Conservation (phyloP, 176 grass and related monocot genomes). For the Alloteropsis semialata region DNA sequence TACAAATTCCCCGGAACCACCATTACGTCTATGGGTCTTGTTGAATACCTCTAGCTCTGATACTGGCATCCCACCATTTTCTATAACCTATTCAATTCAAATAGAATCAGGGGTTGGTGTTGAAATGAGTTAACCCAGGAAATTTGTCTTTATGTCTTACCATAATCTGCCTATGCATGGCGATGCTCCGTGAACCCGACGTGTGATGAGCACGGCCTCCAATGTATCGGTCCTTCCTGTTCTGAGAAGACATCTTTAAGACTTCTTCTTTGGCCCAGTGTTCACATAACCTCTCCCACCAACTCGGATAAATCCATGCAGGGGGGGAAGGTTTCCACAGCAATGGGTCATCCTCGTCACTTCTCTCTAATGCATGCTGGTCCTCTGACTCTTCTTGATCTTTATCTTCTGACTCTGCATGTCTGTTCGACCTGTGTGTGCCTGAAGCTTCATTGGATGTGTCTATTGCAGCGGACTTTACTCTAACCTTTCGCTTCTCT, state of each 20-base stretch:
- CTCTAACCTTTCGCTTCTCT: constrained; percentile 39
- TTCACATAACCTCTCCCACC: constrained; percentile 40
- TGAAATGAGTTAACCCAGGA: constrained; percentile 11
- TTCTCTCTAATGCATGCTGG: constrained; percentile 8
- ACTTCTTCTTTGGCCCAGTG: constrained; percentile 42
- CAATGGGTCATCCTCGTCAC: constrained; percentile 19
- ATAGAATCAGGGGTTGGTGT: background rate
- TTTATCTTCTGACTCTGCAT: constrained; percentile 3
- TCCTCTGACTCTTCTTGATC: constrained; percentile 23
- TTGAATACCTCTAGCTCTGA: constrained; percentile 41
- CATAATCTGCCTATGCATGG: constrained; percentile 37
- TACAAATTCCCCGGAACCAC: constrained; percentile 31
- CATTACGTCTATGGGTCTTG: constrained; percentile 39
- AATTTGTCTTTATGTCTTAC: constrained; percentile 23
- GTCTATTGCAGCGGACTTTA: background rate
- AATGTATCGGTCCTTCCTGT: constrained; percentile 23
- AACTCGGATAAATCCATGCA: constrained; percentile 31
- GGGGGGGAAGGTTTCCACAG: constrained; percentile 37
- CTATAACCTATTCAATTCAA: constrained; percentile 31
- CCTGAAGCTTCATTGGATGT: background rate
- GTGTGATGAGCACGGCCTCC: constrained; percentile 36
- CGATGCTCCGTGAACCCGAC: constrained; percentile 38
- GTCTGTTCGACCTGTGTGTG: background rate
- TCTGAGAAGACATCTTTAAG: constrained; percentile 27
- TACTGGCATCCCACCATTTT: constrained; percentile 37